Conservation (phyloP, 2,329 filamentous ascomycete genomes). For the Colletotrichum plurivorum region DNA sequence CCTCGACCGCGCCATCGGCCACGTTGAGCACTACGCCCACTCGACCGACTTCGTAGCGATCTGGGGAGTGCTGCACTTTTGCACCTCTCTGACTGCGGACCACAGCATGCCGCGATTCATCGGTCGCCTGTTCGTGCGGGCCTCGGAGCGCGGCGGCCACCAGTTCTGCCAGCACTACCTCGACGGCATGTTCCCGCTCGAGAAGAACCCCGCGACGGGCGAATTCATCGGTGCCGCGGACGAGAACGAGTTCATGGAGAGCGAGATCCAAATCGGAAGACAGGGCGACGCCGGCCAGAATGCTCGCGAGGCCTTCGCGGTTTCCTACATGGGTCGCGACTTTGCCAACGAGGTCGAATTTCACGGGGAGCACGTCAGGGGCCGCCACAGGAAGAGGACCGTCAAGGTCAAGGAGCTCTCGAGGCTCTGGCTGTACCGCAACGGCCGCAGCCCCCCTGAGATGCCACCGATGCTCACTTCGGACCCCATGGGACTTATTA, state of each 20-base stretch:
- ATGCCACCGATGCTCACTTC: constrained; percentile 51
- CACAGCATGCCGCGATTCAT: constrained; percentile 72
- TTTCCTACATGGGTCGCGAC: constrained; percentile 59
- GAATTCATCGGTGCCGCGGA: constrained; percentile 60
- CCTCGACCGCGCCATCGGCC: constrained; percentile 69
- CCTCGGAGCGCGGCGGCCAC: constrained; percentile 62
- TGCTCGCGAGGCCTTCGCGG: constrained; percentile 62
- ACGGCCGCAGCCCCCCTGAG: constrained; percentile 68
- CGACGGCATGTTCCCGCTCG: constrained; percentile 72
- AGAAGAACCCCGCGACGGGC: constrained; percentile 57
- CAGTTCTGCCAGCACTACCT: constrained; percentile 74
- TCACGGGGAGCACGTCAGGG: constrained; percentile 50
- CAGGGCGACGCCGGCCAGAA: constrained; percentile 60
- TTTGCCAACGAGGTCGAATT: constrained; percentile 57
- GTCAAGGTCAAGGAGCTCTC: constrained; percentile 73
- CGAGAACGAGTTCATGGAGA: constrained; percentile 73
- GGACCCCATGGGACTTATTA: constrained; percentile 53
- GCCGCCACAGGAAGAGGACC: constrained; percentile 44
- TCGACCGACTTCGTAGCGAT: constrained; percentile 80
- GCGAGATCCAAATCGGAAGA: constrained; percentile 62
- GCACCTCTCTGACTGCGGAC: constrained; percentile 44
- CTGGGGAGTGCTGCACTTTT: constrained; percentile 81
- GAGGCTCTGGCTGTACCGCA: constrained; percentile 74
- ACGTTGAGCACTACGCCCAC: constrained; percentile 88
- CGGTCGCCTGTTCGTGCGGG: constrained; percentile 67